Evolutionary conservation across 140 eudicot genomes (phyloP), one percentile per base, ranked within the genome.

Genomic region (Oenanthe javanica): DNA sequence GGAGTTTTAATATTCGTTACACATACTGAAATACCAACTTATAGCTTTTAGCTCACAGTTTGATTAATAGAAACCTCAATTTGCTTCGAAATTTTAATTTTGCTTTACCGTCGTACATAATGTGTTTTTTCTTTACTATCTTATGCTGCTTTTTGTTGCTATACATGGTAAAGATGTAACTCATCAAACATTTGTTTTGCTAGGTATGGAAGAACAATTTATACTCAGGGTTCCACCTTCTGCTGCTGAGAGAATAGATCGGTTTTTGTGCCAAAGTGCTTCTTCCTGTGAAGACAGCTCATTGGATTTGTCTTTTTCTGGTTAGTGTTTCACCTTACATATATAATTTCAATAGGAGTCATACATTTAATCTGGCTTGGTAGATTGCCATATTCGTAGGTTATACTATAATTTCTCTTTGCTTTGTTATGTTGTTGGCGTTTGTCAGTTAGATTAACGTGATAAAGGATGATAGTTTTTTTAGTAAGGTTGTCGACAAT

Each of bases 151-250:
- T 31, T 31, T 31, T 31, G 1, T 31, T 31, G 31, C 31, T 31
- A 31, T 31, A 31, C 31, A 31, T 31, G 31, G 31, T 31, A 31
- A 31, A 31, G 31, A 31, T 31, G 31, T 55, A 57, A 7, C 64
- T 55, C 66, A 54, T 54, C 5, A 31, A 6, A 23, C 14, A 12
- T 38, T 80, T 36, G 55, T 0, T 49, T 57, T 73, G 19, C 50
- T 47, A 79, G 82, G 55, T 79, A 93, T 93, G 97, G 96, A 93
- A 82, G 97, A 93, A 81, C 97, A 93, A 55, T 93, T 93, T 79
- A 86, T 93, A 54, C 81, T 91, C 50, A 87, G 97, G 75, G 96
- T 90, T 38, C 96, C 97, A 10, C 90, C 96, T 18, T 84, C 94
- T 69, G 89, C 89, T 47, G 97, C 94, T 1, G 91, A 91, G 86